These are phyloP conservation scores for Diospyros lotus DNA, from an alignment of 148 eudicot genomes.

Conservation along the genomic window DNA sequence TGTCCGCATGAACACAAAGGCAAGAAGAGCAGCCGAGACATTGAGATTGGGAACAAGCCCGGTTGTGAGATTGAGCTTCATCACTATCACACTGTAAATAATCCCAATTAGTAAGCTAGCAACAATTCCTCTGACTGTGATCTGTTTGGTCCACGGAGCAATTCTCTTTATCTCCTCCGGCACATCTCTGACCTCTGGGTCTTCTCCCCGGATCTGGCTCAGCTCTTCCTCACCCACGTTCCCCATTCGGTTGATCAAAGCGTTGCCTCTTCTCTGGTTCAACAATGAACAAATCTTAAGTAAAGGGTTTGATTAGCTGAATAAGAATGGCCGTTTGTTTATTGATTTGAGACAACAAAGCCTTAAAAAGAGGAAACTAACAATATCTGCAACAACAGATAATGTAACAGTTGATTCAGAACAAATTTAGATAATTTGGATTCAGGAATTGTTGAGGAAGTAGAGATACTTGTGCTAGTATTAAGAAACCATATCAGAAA, in stretches of 20 bases:
- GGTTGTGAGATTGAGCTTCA: slow-evolving; percentile 31
- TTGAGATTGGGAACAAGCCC: slow-evolving; percentile 28
- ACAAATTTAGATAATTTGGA: too few species aligned
- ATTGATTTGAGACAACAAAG: too few species aligned
- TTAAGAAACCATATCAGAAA: too few species aligned
- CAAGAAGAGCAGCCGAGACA: slow-evolving; percentile 31
- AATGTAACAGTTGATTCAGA: too few species aligned
- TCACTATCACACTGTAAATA: slow-evolving; percentile 28
- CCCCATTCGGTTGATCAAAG: slow-evolving; percentile 2
- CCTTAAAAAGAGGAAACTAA: too few species aligned
- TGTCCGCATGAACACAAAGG: slow-evolving; percentile 25
- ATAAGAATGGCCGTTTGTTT: too few species aligned
- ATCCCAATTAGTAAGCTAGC: slow-evolving; percentile 31
- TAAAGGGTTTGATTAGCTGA: too few species aligned
- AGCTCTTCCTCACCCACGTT: slow-evolving; percentile 6
- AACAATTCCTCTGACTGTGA: slow-evolving; percentile 27
- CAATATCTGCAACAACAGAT: too few species aligned
- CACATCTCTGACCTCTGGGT: not conserved
- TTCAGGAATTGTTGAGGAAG: too few species aligned
- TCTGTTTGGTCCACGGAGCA: slow-evolving; percentile 32
- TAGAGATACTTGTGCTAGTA: too few species aligned
- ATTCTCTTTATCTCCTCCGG: slow-evolving; percentile 4
- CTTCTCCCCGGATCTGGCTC: slow-evolving; percentile 7
- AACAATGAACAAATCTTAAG: not conserved
- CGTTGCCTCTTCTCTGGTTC: not conserved